Evolutionary conservation across 139 green algal species (phyloP), one percentile per base, ranked within the genome.

Genomic region (Chlamydomonas sp.): DNA sequence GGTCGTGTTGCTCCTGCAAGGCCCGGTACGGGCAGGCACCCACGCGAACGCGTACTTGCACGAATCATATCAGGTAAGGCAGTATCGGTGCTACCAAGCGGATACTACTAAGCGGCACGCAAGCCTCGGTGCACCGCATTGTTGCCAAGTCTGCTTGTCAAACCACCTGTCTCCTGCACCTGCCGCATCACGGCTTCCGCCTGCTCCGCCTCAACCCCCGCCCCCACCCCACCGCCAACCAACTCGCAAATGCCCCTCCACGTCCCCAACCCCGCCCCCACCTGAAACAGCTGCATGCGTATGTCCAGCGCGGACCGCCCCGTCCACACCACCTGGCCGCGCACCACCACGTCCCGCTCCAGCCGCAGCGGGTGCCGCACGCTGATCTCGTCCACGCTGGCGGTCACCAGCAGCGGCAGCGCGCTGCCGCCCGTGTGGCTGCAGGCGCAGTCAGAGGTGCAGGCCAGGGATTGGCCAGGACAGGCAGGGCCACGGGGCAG

Each of bases 291-390:
- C 77, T 94, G 88, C 88, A 98, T 96, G 61, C 85, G 88, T 3
- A 98, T 95, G 90, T 98, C 96, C 87, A 98, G 88, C n/a, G 92
- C 92, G 59, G 90, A 95, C 12, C 31, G 91, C 4, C 96, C 96
- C 4, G 96, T 97, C 91, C 91, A 98, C 49, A 97, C 94, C 71
- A 98, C 96, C 57, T 92, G 89, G 10, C 95, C 95, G 10, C 57
- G 62, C 66, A 95, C 84, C 63, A 67, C 49, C 14, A 89, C 68
- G 73, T 91, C 88, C 15, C 81, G 49, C 60, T 88, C 80, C 58
- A 91, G 80, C 59, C 5, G 62, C 14, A 96, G 89, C 3, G 80
- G 89, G 59, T 89, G 89, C 10, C 66, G 63, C 8, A 96, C 84
- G 4, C 90, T 61, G 20, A 98, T 97, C 31, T 94, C 89, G 67